Evolutionary conservation across 306 rosid species (phyloP), one percentile per base, ranked within the genome.

Genomic region (Begonia masoniana): DNA sequence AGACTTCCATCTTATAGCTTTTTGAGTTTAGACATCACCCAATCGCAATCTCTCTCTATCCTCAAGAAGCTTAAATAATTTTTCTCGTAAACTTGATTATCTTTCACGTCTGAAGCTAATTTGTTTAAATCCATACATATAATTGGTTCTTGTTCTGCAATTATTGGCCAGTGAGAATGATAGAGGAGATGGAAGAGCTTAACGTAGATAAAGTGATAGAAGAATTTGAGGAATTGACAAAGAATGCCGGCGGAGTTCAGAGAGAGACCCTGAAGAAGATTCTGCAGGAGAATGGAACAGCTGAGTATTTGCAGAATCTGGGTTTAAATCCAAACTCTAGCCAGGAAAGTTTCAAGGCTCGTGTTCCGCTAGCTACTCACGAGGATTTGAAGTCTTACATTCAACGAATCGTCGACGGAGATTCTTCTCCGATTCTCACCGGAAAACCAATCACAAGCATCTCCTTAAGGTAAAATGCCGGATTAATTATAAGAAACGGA

Each of bases 401-500:
- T n/a, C 88, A 75, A 26, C 66, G 84, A 69, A 83, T 83, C 59
- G 95, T 87, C 21, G 83, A 91, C 60, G 96, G 96, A 21, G 96
- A 83, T 50, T 62, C 80, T 0, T 2, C 50, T 59, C 76, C 94
- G 51, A 11, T 75, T 13, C 96, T 91, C 62, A 81, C 92, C 60
- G 87, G 72, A 63, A 83, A 81, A 56, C 92, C 84, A 56, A 76
- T 91, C 8, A 67, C 76, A 42, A 83, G 85, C 69, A 85, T 88
- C 67, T 88, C 96, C 60, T 55, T 88, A 39, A 88, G 96, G 96
- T 84, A 35, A 8, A 26, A 42, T 35, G 5, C 13, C 6, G 48
- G 11, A 0, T 31, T 31, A 31, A 31, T 31, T 5, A 7, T 31
- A 7, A 31, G 39, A 31, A 31, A 31, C 39, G 9, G 39, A 31